phyloP scores from a whole-genome alignment of 2,329 filamentous ascomycete species.

The Diaporthe ilicicola region DNA sequence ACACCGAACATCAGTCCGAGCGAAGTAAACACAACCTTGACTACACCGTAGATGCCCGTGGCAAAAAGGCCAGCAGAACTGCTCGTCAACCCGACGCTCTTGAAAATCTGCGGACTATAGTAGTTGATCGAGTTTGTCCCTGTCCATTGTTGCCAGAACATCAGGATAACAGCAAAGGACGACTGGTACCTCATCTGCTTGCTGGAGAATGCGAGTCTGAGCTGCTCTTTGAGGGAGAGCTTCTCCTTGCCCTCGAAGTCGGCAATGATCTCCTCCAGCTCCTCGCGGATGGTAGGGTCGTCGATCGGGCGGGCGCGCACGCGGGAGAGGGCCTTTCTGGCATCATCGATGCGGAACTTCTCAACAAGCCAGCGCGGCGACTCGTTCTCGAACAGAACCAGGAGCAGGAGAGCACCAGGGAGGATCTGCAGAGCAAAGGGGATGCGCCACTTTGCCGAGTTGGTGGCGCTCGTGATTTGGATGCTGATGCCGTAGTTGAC shows the following conservation, averaged over 20 bases:
- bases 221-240: constrained; percentile 45
- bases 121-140: constrained; percentile 70
- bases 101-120: constrained; percentile 66
- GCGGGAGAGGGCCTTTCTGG: constrained; percentile 48
- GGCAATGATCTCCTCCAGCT: constrained; percentile 65
- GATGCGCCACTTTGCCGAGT: constrained; percentile 47
- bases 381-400: constrained; percentile 47
- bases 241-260: constrained; percentile 61
- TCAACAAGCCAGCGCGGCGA: constrained; percentile 48
- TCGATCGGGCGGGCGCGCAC: constrained; percentile 60
- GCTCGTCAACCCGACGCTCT: constrained; percentile 66
- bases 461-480: constrained; percentile 37
- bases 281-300: constrained; percentile 60
- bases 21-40: constrained; percentile 64
- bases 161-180: constrained; percentile 35
- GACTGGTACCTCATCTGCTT: constrained; percentile 46
- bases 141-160: constrained; percentile 47
- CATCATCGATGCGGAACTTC: constrained; percentile 50
- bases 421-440: constrained; percentile 53
- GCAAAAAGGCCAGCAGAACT: constrained; percentile 71
- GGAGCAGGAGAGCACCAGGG: constrained; percentile 47
- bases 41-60: constrained; percentile 77
- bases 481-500: constrained; percentile 33
- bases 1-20: constrained; percentile 32
- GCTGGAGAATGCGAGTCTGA: constrained; percentile 54